Base-by-base conservation (phyloP, 805 yeast species). In the Peterozyma toletana region DNA sequence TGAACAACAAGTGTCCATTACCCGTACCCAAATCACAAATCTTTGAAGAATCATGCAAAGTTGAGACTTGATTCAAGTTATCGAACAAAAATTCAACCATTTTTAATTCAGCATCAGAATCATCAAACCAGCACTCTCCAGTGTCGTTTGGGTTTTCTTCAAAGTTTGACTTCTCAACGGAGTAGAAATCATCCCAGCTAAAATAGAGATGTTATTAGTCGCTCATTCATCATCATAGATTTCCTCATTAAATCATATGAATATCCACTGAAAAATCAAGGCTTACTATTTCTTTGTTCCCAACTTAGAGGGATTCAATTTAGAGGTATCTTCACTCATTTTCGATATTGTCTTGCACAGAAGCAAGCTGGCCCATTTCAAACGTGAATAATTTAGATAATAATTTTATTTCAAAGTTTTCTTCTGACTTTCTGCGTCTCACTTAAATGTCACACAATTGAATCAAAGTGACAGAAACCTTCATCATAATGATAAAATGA, bases 121-220 rank as follows among this genome's bases (percentile, higher is more conserved):
- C 99, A 51, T 85, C 80, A 62, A 93, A 93, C 99, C 99, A 93
- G 60, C 90, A 77, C 61, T 93, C 98, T 2, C 99, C 99, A 0
- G 89, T 81, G 59, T 93, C 97, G 15, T 83, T 73, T 14, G 84
- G 78, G 58, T 91, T 86, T 29, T 77, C 77, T 35, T 68, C 62
- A 55, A 86, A 91, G 63, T 91, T 91, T 27, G 59, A 53, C 49
- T 77, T 75, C 56, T 91, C 99, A 16, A 77, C 57, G 37, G 77
- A 67, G 62, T 91, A 91, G 60, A 91, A 86, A 42, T 82, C 76
- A 61, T 93, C 90, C 98, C 99, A 91, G 67, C 80, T 73, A 37
- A 35, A 13, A 41, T 39, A 48, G 37, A 13, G 2, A 30, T 17
- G 18, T 13, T 31, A 31, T 31, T 14, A 31, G 34, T 31, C 5